Base-by-base conservation (phyloP, 345 rosid genomes). In the Atalantia buxifolia region DNA sequence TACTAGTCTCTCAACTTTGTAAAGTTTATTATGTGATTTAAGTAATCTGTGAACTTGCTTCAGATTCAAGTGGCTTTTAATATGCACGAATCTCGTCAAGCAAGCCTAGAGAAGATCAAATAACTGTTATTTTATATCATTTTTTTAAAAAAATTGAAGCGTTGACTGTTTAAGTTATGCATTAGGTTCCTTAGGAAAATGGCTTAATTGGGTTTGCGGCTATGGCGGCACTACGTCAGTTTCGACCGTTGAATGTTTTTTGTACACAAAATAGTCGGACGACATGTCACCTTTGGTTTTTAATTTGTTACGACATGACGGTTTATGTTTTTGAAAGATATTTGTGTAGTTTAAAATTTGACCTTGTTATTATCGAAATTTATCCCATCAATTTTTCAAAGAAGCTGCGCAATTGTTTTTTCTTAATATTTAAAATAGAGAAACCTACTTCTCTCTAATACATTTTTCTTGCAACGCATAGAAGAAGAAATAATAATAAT, bases 81-180 rank as follows among this genome's bases (percentile, higher is more conserved):
- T 60, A 24, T 19, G 87, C 87, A 63, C 84, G 74, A 81, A 80
- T 88, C 87, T 86, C 85, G 76, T 78, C 78, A 76, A 64, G 64
- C 69, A 57, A 75, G 14, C 69, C 45, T 61, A 14, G 77, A 72
- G 63, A 76, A 50, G 63, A 65, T 48, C 62, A 65, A 40, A 40
- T 42, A 21, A 27, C 42, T 2, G n/a, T 30, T 64, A 69, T 30
- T 19, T 12, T 21, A 2, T 13, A 18, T 18, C 2, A 0, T 42
- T 31, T 65, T 77, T 36, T 9, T 0, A 5, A 33, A 30, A 30
- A 28, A 36, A 76, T 36, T 66, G 69, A 56, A 69, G 38, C 76
- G 76, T 82, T 82, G 84, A 82, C 84, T 53, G n/a, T 56, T 38
- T 21, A 59, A 53, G 27, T 21, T 9, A 48, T 64, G n/a, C 18